Percentiles rank a stretch among this genome's conserved stretches.
Evolutionary conservation across 2,329 filamentous ascomycete genomes (phyloP).

Genomic region (Pseudopyrenochaeta lycopersici): DNA sequence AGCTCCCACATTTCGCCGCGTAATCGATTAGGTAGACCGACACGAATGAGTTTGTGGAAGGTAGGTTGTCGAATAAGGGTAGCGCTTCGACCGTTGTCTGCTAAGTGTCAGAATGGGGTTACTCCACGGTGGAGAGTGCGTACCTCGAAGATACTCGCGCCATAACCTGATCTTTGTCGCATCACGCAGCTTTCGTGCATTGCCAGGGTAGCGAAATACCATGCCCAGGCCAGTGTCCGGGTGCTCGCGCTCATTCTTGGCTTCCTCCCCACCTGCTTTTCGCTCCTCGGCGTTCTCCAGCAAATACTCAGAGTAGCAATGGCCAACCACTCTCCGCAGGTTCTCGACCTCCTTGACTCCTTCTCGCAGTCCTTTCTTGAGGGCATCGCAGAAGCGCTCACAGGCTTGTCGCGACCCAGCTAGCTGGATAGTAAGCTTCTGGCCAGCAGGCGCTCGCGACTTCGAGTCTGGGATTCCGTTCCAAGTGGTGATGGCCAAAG

Average conservation of each 20-base stretch:
- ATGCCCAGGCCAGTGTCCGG: constrained; percentile 96
- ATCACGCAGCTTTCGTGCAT: constrained; percentile 91
- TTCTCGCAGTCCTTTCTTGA: constrained; percentile 88
- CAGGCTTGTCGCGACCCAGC: constrained; percentile 88
- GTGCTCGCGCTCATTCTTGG: constrained; percentile 62
- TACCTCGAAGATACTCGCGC: constrained; percentile 86
- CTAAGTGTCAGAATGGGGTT: constrained; percentile 18
- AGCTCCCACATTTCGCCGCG: constrained; percentile 97
- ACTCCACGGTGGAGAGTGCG: constrained; percentile 34
- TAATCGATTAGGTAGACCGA: constrained; percentile 91
- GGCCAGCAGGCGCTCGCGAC: constrained; percentile 64
- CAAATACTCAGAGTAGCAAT: constrained; percentile 80
- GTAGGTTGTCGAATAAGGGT: constrained; percentile 94
- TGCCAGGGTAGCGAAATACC: constrained; percentile 93
- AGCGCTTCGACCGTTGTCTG: constrained; percentile 89
- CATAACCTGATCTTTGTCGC: constrained; percentile 97
- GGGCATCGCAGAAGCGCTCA: constrained; percentile 93
- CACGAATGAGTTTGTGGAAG: constrained; percentile 95
- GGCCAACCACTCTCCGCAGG: constrained; percentile 78
- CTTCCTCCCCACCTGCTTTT: constrained; percentile 44
- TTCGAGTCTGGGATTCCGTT: constrained; percentile 67
- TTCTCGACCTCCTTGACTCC: constrained; percentile 89
- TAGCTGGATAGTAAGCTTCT: constrained; percentile 90
- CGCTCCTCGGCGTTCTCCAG: constrained; percentile 57
- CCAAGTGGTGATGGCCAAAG: constrained; percentile 94